phyloP scores from a whole-genome alignment of 2,329 filamentous ascomycete genomes.

The Trichoderma semiorbis region DNA sequence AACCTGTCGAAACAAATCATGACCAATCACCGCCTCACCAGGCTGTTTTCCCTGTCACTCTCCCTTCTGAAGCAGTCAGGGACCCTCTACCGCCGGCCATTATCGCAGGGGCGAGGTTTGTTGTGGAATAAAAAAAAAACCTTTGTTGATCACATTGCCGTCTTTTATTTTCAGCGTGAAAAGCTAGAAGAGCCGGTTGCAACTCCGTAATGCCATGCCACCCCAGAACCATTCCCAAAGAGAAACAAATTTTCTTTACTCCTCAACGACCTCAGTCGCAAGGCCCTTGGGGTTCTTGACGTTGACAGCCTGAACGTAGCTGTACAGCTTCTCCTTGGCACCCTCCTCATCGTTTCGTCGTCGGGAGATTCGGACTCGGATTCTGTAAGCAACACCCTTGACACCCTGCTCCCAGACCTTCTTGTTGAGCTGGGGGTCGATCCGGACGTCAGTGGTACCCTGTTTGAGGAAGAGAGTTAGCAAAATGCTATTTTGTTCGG shows the following conservation, averaged over 20 bases:
- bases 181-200: slow-evolving; percentile 45
- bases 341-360: slow-evolving; percentile 99
- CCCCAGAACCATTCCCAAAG: slow-evolving; percentile 42
- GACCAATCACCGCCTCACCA: slow-evolving; percentile 19
- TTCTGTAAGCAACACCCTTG: slow-evolving; percentile 97
- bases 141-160: slow-evolving; percentile 35
- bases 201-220: slow-evolving; percentile 46
- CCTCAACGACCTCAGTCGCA: slow-evolving; percentile 81
- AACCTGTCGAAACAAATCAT: slow-evolving; percentile 18
- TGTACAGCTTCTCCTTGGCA: slow-evolving; percentile 99
- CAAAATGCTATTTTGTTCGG: neutral
- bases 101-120: neutral
- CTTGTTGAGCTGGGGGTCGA: slow-evolving; percentile 99
- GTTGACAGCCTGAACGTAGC: slow-evolving; percentile 99
- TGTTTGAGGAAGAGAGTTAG: slow-evolving; percentile 39
- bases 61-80: neutral
- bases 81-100: neutral
- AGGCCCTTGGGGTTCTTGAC: slow-evolving; percentile 99
- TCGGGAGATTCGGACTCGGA: slow-evolving; percentile 97
- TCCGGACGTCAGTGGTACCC: slow-evolving; percentile 94
- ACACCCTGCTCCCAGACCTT: slow-evolving; percentile 99
- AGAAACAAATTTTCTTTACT: slow-evolving; percentile 49
- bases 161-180: slow-evolving; percentile 38
- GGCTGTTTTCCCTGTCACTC: slow-evolving; percentile 1
- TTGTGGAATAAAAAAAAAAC: slow-evolving; percentile 18